phyloP scores from a whole-genome alignment of 768 basidiomycete species.

The Psilocybe azurescens region DNA sequence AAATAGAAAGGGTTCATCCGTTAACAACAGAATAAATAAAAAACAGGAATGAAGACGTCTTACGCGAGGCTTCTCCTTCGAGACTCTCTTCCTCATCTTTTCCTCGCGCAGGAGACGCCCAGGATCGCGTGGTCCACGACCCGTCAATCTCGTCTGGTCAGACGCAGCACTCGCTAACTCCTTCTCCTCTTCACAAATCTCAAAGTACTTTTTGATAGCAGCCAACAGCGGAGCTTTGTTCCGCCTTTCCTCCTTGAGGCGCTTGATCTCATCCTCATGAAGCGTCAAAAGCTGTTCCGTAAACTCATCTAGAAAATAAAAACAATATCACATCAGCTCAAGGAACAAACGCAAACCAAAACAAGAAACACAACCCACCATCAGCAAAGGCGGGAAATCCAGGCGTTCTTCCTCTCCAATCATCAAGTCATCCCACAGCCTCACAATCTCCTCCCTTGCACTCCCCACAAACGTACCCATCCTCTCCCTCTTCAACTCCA shows the following conservation, averaged over 20 bases:
- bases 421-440: slow-evolving; percentile 88
- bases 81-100: slow-evolving; percentile 95
- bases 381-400: slow-evolving; percentile 82
- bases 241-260: slow-evolving; percentile 83
- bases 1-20: not conserved
- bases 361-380: slow-evolving; percentile 50
- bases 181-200: slow-evolving; percentile 88
- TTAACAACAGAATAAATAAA: slow-evolving; percentile 1
- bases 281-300: slow-evolving; percentile 86
- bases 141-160: slow-evolving; percentile 83
- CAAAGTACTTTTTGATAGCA: slow-evolving; percentile 86
- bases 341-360: not conserved
- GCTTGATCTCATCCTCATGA: slow-evolving; percentile 85
- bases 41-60: slow-evolving; percentile 26
- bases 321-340: slow-evolving; percentile 10
- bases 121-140: slow-evolving; percentile 82
- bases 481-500: slow-evolving; percentile 84
- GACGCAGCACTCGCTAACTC: slow-evolving; percentile 82
- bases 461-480: slow-evolving; percentile 86
- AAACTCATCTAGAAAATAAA: slow-evolving; percentile 66
- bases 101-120: slow-evolving; percentile 90
- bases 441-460: slow-evolving; percentile 80
- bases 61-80: slow-evolving; percentile 92
- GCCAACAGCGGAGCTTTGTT: slow-evolving; percentile 78
- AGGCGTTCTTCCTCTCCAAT: slow-evolving; percentile 81